Conservation (phyloP, 176 grass and related monocot species). For the Aegilops sharonensis region DNA sequence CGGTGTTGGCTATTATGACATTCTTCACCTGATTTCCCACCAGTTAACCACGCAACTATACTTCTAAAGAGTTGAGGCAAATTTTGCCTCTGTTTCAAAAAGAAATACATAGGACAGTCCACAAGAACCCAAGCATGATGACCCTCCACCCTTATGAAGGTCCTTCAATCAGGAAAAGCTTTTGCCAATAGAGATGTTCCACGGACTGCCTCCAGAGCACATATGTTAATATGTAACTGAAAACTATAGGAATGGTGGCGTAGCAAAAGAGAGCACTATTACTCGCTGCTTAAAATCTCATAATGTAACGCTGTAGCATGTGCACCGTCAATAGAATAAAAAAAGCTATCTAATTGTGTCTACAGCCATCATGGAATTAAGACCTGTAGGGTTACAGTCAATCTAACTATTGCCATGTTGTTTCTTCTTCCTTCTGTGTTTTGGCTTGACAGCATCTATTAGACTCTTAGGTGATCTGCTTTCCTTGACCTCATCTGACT, state of each 20-base stretch:
- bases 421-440: conserved; percentile 72
- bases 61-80: no score
- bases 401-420: conserved; percentile 31
- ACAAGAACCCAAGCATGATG: no score
- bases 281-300: background rate
- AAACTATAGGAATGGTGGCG: no score
- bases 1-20: no score
- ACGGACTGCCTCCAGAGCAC: background rate
- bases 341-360: background rate
- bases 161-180: background rate
- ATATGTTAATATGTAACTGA: background rate
- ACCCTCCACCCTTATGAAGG: background rate
- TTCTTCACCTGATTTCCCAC: no score
- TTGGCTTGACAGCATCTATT: conserved; percentile 87
- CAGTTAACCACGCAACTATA: no score
- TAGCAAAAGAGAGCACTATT: background rate
- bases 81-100: no score
- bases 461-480: conserved; percentile 63
- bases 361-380: conserved; percentile 9
- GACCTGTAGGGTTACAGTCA: conserved; percentile 10
- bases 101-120: background rate
- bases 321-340: conserved; percentile 11
- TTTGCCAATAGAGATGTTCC: background rate
- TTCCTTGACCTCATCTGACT: conserved; percentile 44
- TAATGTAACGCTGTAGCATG: background rate